Conservation (phyloP, 441 rosid species). For the Arabidopsis hybrid region DNA sequence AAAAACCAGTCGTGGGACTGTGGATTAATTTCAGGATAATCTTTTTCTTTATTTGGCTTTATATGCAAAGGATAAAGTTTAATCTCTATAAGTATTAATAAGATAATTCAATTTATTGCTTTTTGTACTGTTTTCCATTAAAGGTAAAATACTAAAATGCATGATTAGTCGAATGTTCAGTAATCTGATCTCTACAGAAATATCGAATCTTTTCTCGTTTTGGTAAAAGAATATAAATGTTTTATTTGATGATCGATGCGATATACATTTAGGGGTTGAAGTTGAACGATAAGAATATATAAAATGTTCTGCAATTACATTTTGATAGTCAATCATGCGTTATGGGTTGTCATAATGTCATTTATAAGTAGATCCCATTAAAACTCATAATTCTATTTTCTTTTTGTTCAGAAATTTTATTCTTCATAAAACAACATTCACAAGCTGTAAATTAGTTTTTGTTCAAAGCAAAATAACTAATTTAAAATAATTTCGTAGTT, state of each 20-base stretch:
- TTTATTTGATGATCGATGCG: too few species aligned
- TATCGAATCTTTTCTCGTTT: not conserved
- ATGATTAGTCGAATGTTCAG: not conserved
- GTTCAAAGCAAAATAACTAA: not conserved
- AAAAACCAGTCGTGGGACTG: constrained; percentile 32
- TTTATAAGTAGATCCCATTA: constrained; percentile 13
- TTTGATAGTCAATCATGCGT: constrained; percentile 18
- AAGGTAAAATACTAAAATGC: not conserved
- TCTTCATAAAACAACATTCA: not conserved
- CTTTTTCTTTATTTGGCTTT: constrained; percentile 14
- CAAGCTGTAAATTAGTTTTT: not conserved
- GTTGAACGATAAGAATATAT: not conserved
- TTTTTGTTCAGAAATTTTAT: not conserved
- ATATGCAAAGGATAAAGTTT: not conserved
- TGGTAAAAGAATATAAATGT: not conserved
- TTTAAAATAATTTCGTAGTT: not conserved
- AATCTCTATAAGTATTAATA: constrained; percentile 19
- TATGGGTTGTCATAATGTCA: constrained; percentile 36
- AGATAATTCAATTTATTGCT: constrained; percentile 21
- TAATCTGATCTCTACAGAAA: not conserved
- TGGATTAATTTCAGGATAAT: constrained; percentile 40
- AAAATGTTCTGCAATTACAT: not conserved
- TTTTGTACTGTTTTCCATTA: constrained; percentile 12
- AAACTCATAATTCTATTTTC: constrained; percentile 2
- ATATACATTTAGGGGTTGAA: not conserved